A percentile compares a stretch with the other conserved stretches of the same genome.
phyloP scores from a whole-genome alignment of 2,329 filamentous ascomycete species.

The Didymella sp. region DNA sequence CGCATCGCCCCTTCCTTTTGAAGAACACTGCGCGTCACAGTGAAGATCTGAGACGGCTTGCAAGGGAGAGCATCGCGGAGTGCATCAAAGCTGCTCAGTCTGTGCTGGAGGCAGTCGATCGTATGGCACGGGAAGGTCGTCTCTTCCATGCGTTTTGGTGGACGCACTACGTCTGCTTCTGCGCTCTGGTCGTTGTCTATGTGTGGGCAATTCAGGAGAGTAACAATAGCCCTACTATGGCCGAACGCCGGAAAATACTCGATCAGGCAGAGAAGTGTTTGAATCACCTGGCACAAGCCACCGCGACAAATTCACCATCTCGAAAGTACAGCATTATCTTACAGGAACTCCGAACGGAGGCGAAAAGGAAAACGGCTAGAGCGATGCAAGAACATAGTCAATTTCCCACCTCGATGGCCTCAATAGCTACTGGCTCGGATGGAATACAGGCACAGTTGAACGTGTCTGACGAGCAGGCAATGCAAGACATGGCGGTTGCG shows the following conservation, averaged over 20 bases:
- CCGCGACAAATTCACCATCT: constrained; percentile 56
- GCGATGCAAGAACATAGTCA: constrained; percentile 16
- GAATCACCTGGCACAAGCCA: constrained; percentile 55
- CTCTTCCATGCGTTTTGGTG: constrained; percentile 58
- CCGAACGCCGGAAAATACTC: constrained; percentile 42
- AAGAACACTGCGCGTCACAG: constrained; percentile 24
- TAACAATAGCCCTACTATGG: constrained; percentile 13
- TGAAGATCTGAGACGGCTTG: constrained; percentile 37
- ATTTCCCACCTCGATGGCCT: neutral
- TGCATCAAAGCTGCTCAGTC: constrained; percentile 55
- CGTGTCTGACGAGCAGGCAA: neutral
- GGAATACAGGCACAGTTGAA: neutral
- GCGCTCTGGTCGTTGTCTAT: constrained; percentile 57
- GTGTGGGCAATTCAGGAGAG: constrained; percentile 56
- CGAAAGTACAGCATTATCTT: constrained; percentile 58
- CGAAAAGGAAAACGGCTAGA: constrained; percentile 31
- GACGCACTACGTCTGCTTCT: constrained; percentile 59
- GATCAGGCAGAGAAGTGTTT: constrained; percentile 55
- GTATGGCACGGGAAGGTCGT: constrained; percentile 47
- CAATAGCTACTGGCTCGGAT: neutral
- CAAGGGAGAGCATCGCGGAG: constrained; percentile 51
- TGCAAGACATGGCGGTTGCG: neutral
- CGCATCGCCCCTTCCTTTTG: constrained; percentile 44
- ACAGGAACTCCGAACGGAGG: constrained; percentile 55
- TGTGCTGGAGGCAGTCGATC: constrained; percentile 47